Percentiles rank a stretch among this genome's conserved stretches.
Evolutionary conservation across 2,329 filamentous ascomycete genomes (phyloP).

Genomic region (Curvularia sp.): DNA sequence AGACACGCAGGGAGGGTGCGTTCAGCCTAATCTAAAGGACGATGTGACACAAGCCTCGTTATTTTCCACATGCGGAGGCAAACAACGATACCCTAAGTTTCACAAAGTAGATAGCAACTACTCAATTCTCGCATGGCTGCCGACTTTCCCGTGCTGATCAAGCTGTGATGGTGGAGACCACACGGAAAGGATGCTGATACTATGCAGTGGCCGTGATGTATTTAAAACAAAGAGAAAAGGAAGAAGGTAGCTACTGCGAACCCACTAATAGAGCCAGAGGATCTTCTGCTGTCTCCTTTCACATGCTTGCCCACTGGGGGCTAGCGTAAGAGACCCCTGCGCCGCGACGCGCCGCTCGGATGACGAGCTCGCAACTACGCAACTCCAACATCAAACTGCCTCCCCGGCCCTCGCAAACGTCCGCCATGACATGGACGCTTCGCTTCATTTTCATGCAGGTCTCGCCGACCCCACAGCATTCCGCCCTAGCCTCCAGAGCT

Average conservation of each 20-base stretch:
- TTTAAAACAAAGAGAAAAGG: neutral
- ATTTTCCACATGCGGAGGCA: neutral
- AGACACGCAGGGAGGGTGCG: neutral
- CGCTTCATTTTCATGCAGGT: conserved; percentile 29
- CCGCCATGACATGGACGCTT: conserved; percentile 35
- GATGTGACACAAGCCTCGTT: neutral
- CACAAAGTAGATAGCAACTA: conserved; percentile 13
- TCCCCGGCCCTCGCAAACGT: conserved; percentile 15
- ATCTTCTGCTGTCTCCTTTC: neutral
- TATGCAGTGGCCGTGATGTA: neutral
- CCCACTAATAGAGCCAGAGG: neutral
- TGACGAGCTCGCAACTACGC: conserved; percentile 11
- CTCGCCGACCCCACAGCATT: conserved; percentile 22
- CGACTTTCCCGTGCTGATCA: neutral
- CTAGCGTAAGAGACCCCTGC: conserved; percentile 17
- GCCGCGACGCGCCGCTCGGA: conserved; percentile 18
- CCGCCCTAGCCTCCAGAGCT: conserved; percentile 36
- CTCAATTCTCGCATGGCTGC: neutral
- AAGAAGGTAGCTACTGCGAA: neutral
- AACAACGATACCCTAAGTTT: conserved; percentile 15
- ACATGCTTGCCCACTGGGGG: conserved; percentile 9
- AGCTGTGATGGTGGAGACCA: neutral
- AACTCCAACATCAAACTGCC: conserved; percentile 10
- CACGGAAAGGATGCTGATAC: neutral
- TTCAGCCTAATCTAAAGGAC: neutral